Percentiles rank a stretch among this genome's conserved stretches.
phyloP scores from a whole-genome alignment of 164 flowering plant species.

The Vitis labrusca region DNA sequence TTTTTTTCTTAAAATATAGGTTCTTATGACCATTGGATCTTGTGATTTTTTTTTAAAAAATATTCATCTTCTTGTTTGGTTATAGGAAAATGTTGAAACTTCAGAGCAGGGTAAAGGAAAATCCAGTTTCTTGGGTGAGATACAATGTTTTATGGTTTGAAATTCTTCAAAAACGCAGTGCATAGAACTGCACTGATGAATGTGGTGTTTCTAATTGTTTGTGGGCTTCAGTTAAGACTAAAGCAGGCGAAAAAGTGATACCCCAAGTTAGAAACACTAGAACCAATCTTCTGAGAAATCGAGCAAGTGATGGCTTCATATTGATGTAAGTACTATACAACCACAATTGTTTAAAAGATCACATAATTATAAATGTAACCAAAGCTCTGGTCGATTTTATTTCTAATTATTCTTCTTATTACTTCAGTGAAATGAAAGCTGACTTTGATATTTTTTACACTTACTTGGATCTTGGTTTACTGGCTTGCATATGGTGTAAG shows the following conservation, averaged over 20 bases:
- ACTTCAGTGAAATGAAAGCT: neutral
- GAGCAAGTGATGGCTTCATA: slow-evolving; percentile 49
- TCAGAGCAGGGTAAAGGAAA: slow-evolving; percentile 18
- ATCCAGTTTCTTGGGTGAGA: slow-evolving; percentile 29
- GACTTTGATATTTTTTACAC: neutral
- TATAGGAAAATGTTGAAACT: slow-evolving; percentile 30
- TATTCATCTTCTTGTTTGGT: neutral
- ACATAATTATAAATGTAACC: neutral
- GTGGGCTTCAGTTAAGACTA: slow-evolving; percentile 41
- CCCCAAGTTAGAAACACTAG: slow-evolving; percentile 27
- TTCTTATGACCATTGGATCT: neutral
- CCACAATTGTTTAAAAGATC: neutral
- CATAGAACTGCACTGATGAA: neutral
- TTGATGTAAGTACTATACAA: slow-evolving; percentile 33
- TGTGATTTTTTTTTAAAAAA: neutral
- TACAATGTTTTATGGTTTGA: neutral
- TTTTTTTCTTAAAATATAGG: neutral
- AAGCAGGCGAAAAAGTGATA: slow-evolving; percentile 28
- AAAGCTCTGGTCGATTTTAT: neutral
- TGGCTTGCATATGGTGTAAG: no score
- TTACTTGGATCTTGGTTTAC: neutral
- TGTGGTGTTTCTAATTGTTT: neutral
- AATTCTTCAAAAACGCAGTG: neutral
- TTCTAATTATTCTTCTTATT: neutral
- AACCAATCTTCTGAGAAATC: slow-evolving; percentile 30